Evolutionary conservation across 2,329 filamentous ascomycete species (phyloP).

Genomic region (Claviceps capensis): DNA sequence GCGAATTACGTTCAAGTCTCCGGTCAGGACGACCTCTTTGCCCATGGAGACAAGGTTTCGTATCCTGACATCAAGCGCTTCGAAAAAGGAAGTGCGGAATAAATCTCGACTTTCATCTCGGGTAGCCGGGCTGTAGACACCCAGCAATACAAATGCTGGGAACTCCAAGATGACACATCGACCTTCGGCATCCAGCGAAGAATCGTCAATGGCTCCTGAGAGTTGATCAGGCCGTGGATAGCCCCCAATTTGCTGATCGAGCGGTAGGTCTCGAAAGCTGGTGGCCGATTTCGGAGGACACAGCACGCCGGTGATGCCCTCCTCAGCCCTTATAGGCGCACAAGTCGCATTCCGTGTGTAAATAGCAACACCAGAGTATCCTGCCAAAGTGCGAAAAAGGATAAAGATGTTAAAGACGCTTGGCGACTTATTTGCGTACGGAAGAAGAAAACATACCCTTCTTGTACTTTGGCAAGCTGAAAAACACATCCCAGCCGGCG

Average conservation of each 20-base stretch:
- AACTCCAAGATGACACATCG: constrained; percentile 88
- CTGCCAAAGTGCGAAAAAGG: constrained; percentile 28
- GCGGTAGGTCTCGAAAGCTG: constrained; percentile 61
- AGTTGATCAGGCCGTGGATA: constrained; percentile 66
- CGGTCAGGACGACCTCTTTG: constrained; percentile 73
- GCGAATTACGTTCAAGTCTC: constrained; percentile 72
- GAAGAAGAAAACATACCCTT: constrained; percentile 48
- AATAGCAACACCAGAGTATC: constrained; percentile 90
- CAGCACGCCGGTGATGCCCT: constrained; percentile 78
- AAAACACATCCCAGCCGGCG: constrained; percentile 90
- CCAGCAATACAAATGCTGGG: constrained; percentile 83
- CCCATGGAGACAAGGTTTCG: constrained; percentile 70
- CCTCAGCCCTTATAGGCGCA: constrained; percentile 77
- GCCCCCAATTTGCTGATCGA: constrained; percentile 69
- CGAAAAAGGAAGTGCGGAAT: constrained; percentile 69
- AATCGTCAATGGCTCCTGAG: constrained; percentile 48
- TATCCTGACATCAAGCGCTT: constrained; percentile 67
- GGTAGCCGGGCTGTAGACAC: constrained; percentile 83
- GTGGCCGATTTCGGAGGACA: constrained; percentile 57
- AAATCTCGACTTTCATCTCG: constrained; percentile 72
- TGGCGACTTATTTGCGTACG: background rate
- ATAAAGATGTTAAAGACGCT: background rate
- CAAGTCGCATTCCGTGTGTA: constrained; percentile 85
- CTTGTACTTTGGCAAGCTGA: constrained; percentile 84
- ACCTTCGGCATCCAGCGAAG: constrained; percentile 74